Evolutionary conservation across 805 yeast genomes (phyloP), one percentile per base, ranked within the genome.

Genomic region (Metschnikowia kunwiensis): DNA sequence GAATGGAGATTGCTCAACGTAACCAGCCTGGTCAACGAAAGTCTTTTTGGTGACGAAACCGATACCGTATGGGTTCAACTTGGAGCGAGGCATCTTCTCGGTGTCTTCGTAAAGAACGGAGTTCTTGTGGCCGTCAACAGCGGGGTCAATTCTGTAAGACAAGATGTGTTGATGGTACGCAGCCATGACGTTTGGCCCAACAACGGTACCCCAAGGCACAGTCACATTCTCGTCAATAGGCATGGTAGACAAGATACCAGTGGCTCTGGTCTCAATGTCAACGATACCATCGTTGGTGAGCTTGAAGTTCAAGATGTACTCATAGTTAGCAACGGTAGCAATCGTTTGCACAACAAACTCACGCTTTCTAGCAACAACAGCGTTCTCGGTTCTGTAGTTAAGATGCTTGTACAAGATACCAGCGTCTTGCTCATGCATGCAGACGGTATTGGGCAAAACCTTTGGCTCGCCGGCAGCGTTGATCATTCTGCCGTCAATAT

Each of bases 211-310:
- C 75, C 77, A 75, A 46, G 83, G 83, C 43, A 81, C 84, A 36
- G 65, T 71, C 43, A 72, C 73, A 54, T 74, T 78, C 47, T 75
- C 79, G 46, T 84, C 89, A 47, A 82, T 78, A 51, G 88, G 87
- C 82, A 80, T 82, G 41, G 94, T 84, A 23, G 91, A 83, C 49
- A 84, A 70, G 54, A 84, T 84, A 72, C 94, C 94, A 40, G 94
- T 84, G 43, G 93, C 93, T 65, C 91, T 75, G 42, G 82, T 81
- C 60, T 85, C 87, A 43, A 84, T 78, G 47, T 78, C 79, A 51
- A 84, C 79, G 36, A 81, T 79, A 53, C 89, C 94, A 48, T 81
- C 87, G 61, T 78, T 86, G 52, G 79, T 84, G 53, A 84, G 78
- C 55, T 82, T 75, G 56, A 79, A 65, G 63, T 82, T 82, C 50